Evolutionary conservation across 495 filamentous ascomycete genomes (phyloP).

Genomic region (Darksidea phi): DNA sequence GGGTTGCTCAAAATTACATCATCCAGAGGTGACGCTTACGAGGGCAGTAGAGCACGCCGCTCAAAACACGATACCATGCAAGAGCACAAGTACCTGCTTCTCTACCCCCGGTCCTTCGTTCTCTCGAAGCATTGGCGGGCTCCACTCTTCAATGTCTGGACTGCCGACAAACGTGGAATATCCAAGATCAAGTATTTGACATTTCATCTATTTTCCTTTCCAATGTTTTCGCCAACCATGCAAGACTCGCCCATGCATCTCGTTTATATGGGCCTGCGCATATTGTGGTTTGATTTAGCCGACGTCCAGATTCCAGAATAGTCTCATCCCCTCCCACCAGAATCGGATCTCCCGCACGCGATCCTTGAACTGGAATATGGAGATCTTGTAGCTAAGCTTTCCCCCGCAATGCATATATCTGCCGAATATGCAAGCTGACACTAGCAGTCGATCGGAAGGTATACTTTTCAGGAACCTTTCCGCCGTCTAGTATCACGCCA

Average conservation of each 20-base stretch:
- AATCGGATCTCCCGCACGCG: conserved; percentile 28
- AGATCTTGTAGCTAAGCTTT: conserved; percentile 26
- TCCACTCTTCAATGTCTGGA: not conserved
- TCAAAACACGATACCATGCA: too few relatives aligned
- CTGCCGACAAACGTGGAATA: not conserved
- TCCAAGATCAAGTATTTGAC: conserved; percentile 5
- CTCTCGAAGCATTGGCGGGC: not conserved
- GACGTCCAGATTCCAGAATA: conserved; percentile 31
- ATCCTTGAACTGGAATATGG: conserved; percentile 9
- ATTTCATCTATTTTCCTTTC: conserved; percentile 12
- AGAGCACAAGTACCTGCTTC: too few relatives aligned
- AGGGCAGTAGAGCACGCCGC: too few relatives aligned
- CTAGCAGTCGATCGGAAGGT: conserved; percentile 12
- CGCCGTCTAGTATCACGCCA: not conserved
- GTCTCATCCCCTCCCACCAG: conserved; percentile 12
- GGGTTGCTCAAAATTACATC: too few relatives aligned
- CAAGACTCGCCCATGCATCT: conserved; percentile 4
- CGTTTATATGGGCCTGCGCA: conserved; percentile 8
- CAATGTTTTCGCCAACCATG: conserved; percentile 4
- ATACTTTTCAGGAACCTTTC: conserved; percentile 10
- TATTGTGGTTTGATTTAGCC: conserved; percentile 23
- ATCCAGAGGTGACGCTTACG: too few relatives aligned
- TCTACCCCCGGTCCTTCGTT: too few relatives aligned
- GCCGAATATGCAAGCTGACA: conserved; percentile 24
- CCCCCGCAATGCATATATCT: conserved; percentile 36